Conservation (phyloP, 768 basidiomycete genomes). For the Lentinus tigrinus region DNA sequence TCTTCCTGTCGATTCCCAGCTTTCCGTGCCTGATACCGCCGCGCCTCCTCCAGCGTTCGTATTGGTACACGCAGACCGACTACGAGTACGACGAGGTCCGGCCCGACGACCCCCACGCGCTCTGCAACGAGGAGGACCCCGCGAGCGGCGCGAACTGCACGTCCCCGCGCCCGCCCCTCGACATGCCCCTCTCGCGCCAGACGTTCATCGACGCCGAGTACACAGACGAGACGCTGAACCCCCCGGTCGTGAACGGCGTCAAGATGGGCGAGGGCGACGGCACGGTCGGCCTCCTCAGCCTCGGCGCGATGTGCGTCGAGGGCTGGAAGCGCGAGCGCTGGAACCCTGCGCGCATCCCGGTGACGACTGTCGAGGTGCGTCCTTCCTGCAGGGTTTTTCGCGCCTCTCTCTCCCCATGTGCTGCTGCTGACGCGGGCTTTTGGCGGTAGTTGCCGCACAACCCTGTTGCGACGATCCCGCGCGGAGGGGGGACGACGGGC, state of each 20-base stretch:
- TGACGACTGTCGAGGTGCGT: conserved; percentile 83
- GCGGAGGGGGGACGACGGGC: conserved; percentile 90
- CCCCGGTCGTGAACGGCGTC: conserved; percentile 81
- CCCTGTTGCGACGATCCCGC: conserved; percentile 67
- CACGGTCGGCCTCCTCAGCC: conserved; percentile 79
- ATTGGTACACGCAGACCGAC: conserved; percentile 79
- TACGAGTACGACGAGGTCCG: conserved; percentile 64
- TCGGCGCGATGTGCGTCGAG: conserved; percentile 96
- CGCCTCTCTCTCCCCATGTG: not conserved
- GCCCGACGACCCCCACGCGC: conserved; percentile 42
- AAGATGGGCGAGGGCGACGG: conserved; percentile 96
- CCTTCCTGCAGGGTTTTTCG: not conserved
- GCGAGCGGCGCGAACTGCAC: conserved; percentile 40
- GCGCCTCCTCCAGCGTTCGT: conserved; percentile 59
- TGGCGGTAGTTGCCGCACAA: conserved; percentile 67
- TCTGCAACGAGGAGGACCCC: conserved; percentile 31
- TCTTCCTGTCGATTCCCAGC: conserved; percentile 5
- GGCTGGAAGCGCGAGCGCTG: conserved; percentile 88
- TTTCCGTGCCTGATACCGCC: conserved; percentile 2
- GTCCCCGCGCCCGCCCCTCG: conserved; percentile 45
- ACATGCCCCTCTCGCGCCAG: conserved; percentile 52
- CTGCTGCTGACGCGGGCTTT: not conserved
- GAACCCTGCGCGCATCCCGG: conserved; percentile 88
- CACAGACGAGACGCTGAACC: conserved; percentile 57
- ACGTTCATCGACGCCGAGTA: conserved; percentile 88